Percentiles rank a stretch among this genome's conserved stretches.
These are phyloP conservation scores for Raffaelea ambrosiae DNA, from an alignment of 2,329 filamentous ascomycete species.

Conservation along the genomic window DNA sequence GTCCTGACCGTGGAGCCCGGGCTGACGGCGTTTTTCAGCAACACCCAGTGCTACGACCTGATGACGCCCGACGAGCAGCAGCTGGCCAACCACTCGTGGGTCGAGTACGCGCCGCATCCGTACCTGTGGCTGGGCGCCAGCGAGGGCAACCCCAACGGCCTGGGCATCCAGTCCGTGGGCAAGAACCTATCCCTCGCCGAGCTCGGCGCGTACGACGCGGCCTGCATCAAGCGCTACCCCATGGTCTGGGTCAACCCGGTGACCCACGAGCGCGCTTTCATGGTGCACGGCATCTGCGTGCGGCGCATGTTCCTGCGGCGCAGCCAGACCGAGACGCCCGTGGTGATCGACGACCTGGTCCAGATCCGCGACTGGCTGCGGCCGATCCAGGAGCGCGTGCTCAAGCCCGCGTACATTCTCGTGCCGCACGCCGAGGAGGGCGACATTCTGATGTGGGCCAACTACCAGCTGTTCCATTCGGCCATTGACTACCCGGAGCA, in stretches of 20 bases:
- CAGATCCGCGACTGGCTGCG: conserved; percentile 33
- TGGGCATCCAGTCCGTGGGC: conserved; percentile 28
- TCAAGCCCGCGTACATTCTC: conserved; percentile 33
- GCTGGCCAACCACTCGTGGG: conserved; percentile 33
- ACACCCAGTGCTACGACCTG: conserved; percentile 30
- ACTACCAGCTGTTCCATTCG: conserved; percentile 31
- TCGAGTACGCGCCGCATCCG: conserved; percentile 35
- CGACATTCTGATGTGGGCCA: conserved; percentile 34
- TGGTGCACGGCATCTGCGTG: conserved; percentile 32
- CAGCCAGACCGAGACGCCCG: no score
- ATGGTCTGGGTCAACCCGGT: conserved; percentile 38
- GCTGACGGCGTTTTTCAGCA: conserved; percentile 36
- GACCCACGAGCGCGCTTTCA: conserved; percentile 31
- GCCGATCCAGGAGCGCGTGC: conserved; percentile 28
- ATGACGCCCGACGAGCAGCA: conserved; percentile 30
- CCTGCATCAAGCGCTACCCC: conserved; percentile 29
- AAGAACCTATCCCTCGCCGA: conserved; percentile 28
- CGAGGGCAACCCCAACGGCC: conserved; percentile 28
- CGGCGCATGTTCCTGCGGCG: no score
- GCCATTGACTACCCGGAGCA: conserved; percentile 32
- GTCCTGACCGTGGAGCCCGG: conserved; percentile 33
- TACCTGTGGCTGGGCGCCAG: conserved; percentile 34
- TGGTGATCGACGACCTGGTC: conserved; percentile 29
- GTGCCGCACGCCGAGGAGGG: conserved; percentile 29
- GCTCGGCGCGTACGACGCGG: conserved; percentile 23